Base-by-base conservation (phyloP, 1,284 basidiomycete genomes). In the Cerrena zonata region DNA sequence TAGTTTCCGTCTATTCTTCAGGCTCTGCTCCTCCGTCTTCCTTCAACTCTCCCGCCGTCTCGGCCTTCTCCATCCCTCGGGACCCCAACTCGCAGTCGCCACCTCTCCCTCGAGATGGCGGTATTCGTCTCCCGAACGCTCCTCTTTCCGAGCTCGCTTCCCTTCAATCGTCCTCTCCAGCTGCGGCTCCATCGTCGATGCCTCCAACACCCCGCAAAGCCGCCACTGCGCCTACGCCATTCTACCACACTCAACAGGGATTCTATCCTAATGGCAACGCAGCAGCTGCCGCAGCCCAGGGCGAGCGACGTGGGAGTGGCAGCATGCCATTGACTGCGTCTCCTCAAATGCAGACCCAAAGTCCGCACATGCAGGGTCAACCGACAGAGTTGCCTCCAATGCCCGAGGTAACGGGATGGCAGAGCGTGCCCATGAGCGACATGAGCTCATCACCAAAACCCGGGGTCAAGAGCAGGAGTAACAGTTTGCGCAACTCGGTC, bases 91-190 rank as follows among this genome's bases (percentile, higher is more conserved):
- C 82, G 2, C 76, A 78, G 44, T 84, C 82, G 2, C 84, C 84
- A 2, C 80, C 82, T 1, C 63, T 61, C 7, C 55, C 64, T 30
- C 58, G 61, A 26, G 76, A 78, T 53, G 78, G 77, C 50, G 79
- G 78, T 21, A 87, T 87, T 58, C 80, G 85, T 41, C 76, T 87
- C 3, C 85, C 85, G 7, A 84, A 80, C 52, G 77, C 82, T 2
- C 81, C 84, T 2, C 70, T 87, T 38, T 76, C 76, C 18, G 84
- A 86, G 61, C 77, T 86, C 51, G 77, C 78, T 2, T 76, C 78
- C 48, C 69, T 78, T 12, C 61, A 65, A 47, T 55, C 30, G 7
- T 34, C 30, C 30, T n/a, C n/a, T n/a, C n/a, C n/a, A n/a, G n/a
- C n/a, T n/a, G n/a, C 60, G 60, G 23, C 55, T 57, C 60, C 42